Conservation (phyloP, 805 yeast genomes). For the Candida odintsovae region DNA sequence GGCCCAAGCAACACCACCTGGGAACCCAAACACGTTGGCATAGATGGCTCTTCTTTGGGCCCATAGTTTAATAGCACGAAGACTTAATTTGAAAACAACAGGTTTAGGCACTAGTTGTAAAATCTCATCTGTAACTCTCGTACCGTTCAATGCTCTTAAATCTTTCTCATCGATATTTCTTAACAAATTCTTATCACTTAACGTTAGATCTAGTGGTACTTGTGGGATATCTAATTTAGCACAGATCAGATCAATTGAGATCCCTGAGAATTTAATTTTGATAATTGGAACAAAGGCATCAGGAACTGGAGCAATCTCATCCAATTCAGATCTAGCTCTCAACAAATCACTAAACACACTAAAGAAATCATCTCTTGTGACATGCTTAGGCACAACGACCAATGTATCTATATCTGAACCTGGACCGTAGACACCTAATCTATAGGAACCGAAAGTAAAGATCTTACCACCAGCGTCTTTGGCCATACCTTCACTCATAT, state of each 20-base stretch:
- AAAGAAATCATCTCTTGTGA: conserved; percentile 84
- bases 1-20: conserved; percentile 99
- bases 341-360: conserved; percentile 68
- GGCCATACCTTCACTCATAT: conserved; percentile 98
- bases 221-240: conserved; percentile 81
- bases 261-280: conserved; percentile 80
- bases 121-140: conserved; percentile 95
- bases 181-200: conserved; percentile 79
- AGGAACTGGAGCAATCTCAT: conserved; percentile 89
- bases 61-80: conserved; percentile 93
- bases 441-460: conserved; percentile 92
- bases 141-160: conserved; percentile 86
- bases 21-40: conserved; percentile 94
- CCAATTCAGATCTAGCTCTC: conserved; percentile 71
- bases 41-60: conserved; percentile 93
- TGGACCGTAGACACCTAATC: conserved; percentile 95
- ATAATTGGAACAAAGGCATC: conserved; percentile 98
- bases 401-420: conserved; percentile 97
- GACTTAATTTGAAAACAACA: conserved; percentile 85
- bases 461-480: conserved; percentile 95
- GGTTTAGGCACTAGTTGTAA: conserved; percentile 86
- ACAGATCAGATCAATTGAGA: conserved; percentile 87
- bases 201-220: conserved; percentile 67
- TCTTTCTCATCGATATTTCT: conserved; percentile 90
- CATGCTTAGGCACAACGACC: conserved; percentile 96